phyloP scores from a whole-genome alignment of 768 basidiomycete genomes.

The Suillus plorans region DNA sequence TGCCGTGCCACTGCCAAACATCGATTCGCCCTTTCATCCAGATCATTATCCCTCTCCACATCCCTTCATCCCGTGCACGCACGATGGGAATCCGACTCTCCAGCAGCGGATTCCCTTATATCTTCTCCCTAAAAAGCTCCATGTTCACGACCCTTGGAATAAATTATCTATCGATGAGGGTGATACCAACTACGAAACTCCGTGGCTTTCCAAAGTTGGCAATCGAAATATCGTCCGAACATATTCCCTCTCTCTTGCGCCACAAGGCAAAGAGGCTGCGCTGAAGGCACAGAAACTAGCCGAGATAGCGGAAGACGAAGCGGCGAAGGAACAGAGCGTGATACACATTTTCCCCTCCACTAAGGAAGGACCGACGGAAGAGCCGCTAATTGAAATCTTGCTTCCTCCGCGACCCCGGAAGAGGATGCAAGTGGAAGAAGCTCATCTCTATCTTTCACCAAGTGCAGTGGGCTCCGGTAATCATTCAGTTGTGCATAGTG shows the following conservation, averaged over 20 bases:
- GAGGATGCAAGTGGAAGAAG: slow-evolving; percentile 31
- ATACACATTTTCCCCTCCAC: slow-evolving; percentile 19
- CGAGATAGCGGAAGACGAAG: slow-evolving; percentile 10
- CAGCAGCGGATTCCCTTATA: slow-evolving; percentile 34
- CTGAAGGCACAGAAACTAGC: slow-evolving; percentile 3
- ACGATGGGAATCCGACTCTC: slow-evolving; percentile 22
- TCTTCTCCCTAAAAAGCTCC: slow-evolving; percentile 39
- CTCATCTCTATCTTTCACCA: slow-evolving; percentile 50
- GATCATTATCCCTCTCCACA: slow-evolving; percentile 40
- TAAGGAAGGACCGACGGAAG: slow-evolving; percentile 22
- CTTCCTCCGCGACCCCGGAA: slow-evolving; percentile 27
- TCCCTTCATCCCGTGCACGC: slow-evolving; percentile 39
- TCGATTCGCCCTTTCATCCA: slow-evolving; percentile 29
- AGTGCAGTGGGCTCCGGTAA: slow-evolving; percentile 42
- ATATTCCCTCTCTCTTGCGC: slow-evolving; percentile 28
- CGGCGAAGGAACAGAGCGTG: slow-evolving; percentile 16
- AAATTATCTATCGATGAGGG: slow-evolving; percentile 23
- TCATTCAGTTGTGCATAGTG: slow-evolving; percentile 53
- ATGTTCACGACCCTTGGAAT: slow-evolving; percentile 45
- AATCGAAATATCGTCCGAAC: slow-evolving; percentile 25
- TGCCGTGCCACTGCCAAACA: not conserved
- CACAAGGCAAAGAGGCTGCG: not conserved
- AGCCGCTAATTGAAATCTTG: slow-evolving; percentile 29
- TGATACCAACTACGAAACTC: slow-evolving; percentile 2
- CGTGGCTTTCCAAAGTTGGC: slow-evolving; percentile 26